Evolutionary conservation across 495 filamentous ascomycete genomes (phyloP), one percentile per base, ranked within the genome.

Genomic region (Xylaria flabelliformis): DNA sequence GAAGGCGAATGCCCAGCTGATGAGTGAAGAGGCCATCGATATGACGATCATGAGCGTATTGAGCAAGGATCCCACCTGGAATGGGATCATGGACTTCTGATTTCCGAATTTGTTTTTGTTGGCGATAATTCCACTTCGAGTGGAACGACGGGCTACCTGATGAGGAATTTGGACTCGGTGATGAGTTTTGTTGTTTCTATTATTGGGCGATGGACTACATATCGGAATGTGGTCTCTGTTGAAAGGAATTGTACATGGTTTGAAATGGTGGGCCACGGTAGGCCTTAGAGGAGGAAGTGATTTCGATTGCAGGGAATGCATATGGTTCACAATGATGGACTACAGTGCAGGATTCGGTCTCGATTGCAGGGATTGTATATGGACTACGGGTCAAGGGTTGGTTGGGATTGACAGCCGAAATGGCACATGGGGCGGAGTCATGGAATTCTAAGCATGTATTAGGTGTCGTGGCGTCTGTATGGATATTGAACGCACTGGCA

Each of bases 21-120:
- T 95, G 84, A 89, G 83, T 0, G 84, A 88, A 72, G 85, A 90
- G 32, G 88, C 90, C 71, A 84, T 93, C 64, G 91, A 94, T 69
- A 83, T 91, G 42, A 93, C 92, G 0, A 83, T 94, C n/a, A 56
- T 65, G 34, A 81, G 70, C 67, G 75, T 80, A 9, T 58, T 81
- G 67, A 79, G 72, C 68, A 80, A 79, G 66, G 80, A 78, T 36
- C 73, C 74, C 32, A 78, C 76, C 12, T 85, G 81, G 83, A 77
- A 85, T 41, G 83, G 83, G 64, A 75, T 84, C 71, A 73, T 74
- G 21, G 71, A 69, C 51, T 75, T 69, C 55, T 77, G n/a, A 79
- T 66, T 36, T 63, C 29, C 0, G 64, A 36, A 39, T 58, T 29
- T 5, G 34, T 19, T 15, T 48, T 17, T 29, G 34, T 32, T 39